These are phyloP conservation scores for Mrakia frigida DNA, from an alignment of 768 basidiomycete genomes.

Conservation along the genomic window DNA sequence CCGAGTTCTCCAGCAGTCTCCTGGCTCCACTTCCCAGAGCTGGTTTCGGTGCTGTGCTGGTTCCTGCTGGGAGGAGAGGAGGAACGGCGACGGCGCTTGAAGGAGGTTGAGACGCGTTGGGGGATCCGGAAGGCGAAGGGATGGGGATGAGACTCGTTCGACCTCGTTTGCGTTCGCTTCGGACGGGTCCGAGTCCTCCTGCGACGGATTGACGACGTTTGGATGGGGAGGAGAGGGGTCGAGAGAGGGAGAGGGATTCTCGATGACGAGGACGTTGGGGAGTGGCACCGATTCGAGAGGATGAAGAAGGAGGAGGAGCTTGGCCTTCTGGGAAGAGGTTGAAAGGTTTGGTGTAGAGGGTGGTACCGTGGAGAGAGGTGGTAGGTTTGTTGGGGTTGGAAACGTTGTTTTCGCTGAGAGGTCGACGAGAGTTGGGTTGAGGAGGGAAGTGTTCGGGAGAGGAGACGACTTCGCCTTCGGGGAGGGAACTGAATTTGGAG, in stretches of 20 bases:
- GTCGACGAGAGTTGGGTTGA: neutral
- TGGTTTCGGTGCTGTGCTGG: neutral
- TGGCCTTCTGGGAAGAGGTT: conserved; percentile 22
- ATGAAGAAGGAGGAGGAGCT: neutral
- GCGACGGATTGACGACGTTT: conserved; percentile 22
- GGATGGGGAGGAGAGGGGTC: conserved; percentile 21
- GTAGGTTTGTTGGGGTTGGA: neutral
- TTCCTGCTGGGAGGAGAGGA: neutral
- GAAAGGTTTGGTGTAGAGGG: conserved; percentile 24
- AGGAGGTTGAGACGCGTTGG: neutral
- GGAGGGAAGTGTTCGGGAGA: neutral
- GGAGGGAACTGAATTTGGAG: neutral
- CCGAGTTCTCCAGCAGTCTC: neutral
- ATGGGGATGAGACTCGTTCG: conserved; percentile 20
- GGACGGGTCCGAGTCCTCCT: conserved; percentile 17
- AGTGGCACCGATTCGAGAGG: neutral
- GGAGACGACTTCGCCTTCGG: conserved; percentile 1
- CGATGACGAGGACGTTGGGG: neutral
- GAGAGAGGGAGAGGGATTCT: neutral
- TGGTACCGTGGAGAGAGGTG: neutral
- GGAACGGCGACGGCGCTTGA: neutral
- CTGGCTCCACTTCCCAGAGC: conserved; percentile 29
- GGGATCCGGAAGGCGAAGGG: conserved; percentile 1
- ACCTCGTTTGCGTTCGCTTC: conserved; percentile 23
- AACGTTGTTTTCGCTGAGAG: neutral